Evolutionary conservation across 345 rosid species (phyloP), one percentile per base, ranked within the genome.

Genomic region (Erysimum cheiranthoides): DNA sequence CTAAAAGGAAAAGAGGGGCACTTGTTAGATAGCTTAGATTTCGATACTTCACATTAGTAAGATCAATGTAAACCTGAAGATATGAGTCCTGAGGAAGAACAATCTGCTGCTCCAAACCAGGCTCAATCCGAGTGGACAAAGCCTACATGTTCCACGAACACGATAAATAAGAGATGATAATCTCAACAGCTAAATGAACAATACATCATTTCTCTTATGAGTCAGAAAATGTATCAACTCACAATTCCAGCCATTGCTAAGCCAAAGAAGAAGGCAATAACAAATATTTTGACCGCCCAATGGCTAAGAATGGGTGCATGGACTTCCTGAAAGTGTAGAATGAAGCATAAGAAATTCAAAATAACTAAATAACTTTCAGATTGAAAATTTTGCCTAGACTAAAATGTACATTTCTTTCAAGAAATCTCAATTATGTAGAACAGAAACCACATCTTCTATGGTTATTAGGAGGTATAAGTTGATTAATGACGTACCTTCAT

Each of bases 11-110:
- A 14, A 72, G 73, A 74, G 49, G 62, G 11, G 51, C 40, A 42
- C 68, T 50, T 75, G 80, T 69, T 32, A 76, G 69, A 69, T 61
- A 69, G 8, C 47, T 21, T 51, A 31, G 42, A 32, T 50, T 60
- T 17, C 7, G 10, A 8, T 52, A 52, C 8, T 68, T 34, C 25
- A 31, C 18, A 32, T 53, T 32, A 25, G 39, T 64, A 49, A 65
- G 10, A 39, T 52, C 45, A 66, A 72, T 60, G 54, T 56, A 43
- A 86, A 93, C 98, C 97, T 94, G 98, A 82, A 94, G 96, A 83
- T 94, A 94, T 1, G 98, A 94, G 79, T 94, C 96, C 47, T 79
- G 86, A 11, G 98, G 98, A 82, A 94, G 98, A 79, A 94, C 98
- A 84, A 90, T 90, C 80, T 90, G 83, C 80, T 94, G 97, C 62